A percentile compares a stretch with the other conserved stretches of the same genome.
phyloP scores from a whole-genome alignment of 768 basidiomycete genomes.

The Tylopilus intermedius region DNA sequence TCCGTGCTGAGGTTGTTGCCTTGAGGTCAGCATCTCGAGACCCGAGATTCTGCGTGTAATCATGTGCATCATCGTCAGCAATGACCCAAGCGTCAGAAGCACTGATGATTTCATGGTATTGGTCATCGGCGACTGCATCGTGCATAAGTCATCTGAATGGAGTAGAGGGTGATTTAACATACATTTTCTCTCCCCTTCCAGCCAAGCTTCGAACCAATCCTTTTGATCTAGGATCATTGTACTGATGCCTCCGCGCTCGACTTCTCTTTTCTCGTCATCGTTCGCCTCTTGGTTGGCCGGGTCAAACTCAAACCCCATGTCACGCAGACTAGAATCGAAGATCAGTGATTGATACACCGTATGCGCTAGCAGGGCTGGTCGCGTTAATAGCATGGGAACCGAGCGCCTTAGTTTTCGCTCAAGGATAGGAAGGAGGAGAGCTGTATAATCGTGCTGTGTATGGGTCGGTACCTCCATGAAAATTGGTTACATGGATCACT shows the following conservation, averaged over 20 bases:
- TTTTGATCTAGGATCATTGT: conserved; percentile 74
- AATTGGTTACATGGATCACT: conserved; percentile 16
- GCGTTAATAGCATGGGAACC: conserved; percentile 65
- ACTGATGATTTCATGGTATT: conserved; percentile 80
- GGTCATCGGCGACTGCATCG: conserved; percentile 72
- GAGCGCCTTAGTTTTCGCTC: conserved; percentile 71
- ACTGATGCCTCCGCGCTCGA: conserved; percentile 71
- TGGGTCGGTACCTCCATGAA: neutral
- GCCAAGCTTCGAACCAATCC: conserved; percentile 91
- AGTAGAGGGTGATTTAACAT: conserved; percentile 27
- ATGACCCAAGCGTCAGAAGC: conserved; percentile 84
- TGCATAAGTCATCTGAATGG: neutral
- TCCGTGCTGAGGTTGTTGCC: conserved; percentile 79
- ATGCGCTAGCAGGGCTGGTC: conserved; percentile 86
- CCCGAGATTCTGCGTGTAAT: conserved; percentile 29
- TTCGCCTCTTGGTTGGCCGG: conserved; percentile 16
- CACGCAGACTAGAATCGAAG: conserved; percentile 76
- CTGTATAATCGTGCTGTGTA: conserved; percentile 76
- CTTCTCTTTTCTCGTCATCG: conserved; percentile 18
- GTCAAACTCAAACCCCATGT: conserved; percentile 63
- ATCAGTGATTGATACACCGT: conserved; percentile 89
- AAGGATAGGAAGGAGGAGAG: conserved; percentile 72
- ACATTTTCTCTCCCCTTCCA: conserved; percentile 88
- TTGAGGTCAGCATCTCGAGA: conserved; percentile 39
- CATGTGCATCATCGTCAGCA: conserved; percentile 56